Conservation (phyloP, 2,329 filamentous ascomycete genomes). For the Trichoderma koningii region DNA sequence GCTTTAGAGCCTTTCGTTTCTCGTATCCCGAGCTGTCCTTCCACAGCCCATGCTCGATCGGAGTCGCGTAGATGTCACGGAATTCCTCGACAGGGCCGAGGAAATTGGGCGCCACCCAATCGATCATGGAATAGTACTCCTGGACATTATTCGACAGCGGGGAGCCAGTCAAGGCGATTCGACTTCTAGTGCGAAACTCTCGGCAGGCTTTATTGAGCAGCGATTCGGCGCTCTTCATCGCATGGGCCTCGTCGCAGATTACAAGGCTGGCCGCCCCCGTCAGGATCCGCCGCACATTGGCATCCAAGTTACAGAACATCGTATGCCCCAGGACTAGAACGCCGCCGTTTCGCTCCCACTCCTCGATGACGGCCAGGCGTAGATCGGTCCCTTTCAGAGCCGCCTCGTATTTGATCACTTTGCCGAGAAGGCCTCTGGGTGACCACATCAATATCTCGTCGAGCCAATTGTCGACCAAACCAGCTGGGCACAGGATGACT, state of each 20-base stretch:
- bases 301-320: slow-evolving; percentile 43
- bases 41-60: slow-evolving; percentile 73
- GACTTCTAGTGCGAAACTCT: slow-evolving; percentile 65
- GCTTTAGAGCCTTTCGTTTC: slow-evolving; percentile 62
- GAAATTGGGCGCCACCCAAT: slow-evolving; percentile 82
- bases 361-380: slow-evolving; percentile 50
- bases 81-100: slow-evolving; percentile 72
- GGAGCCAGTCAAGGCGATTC: slow-evolving; percentile 84
- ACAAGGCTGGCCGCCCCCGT: slow-evolving; percentile 68
- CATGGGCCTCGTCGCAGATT: slow-evolving; percentile 83
- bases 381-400: slow-evolving; percentile 38
- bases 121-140: slow-evolving; percentile 85
- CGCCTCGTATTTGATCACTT: slow-evolving; percentile 56
- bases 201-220: slow-evolving; percentile 56
- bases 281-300: slow-evolving; percentile 48
- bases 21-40: slow-evolving; percentile 60
- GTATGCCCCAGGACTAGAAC: slow-evolving; percentile 76
- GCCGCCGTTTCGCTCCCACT: slow-evolving; percentile 68
- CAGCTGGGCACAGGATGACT: slow-evolving; percentile 74
- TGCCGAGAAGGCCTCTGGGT: slow-evolving; percentile 56
- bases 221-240: slow-evolving; percentile 66
- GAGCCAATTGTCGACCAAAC: slow-evolving; percentile 78
- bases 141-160: slow-evolving; percentile 80
- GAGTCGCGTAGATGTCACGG: slow-evolving; percentile 65
- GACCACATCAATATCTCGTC: slow-evolving; percentile 76